Percentiles rank a stretch among this genome's conserved stretches.
These are phyloP conservation scores for Recurvomyces mirabilis DNA, from an alignment of 495 filamentous ascomycete species.

Conservation along the genomic window DNA sequence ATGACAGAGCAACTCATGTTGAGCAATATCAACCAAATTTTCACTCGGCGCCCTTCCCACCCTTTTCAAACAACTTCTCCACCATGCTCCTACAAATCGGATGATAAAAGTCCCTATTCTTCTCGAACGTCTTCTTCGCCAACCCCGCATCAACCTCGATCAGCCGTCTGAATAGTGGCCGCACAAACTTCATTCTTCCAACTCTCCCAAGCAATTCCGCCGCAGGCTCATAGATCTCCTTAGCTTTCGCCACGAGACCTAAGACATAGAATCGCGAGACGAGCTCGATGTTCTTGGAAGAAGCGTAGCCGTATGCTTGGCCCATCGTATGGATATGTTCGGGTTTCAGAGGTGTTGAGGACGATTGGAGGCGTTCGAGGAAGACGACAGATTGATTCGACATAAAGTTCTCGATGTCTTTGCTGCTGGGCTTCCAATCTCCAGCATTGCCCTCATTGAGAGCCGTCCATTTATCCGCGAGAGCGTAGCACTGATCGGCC, in stretches of 20 bases:
- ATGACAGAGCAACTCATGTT: too few relatives aligned
- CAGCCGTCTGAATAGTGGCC: slow-evolving; percentile 63
- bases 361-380: slow-evolving; percentile 61
- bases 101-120: slow-evolving; percentile 85
- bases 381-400: slow-evolving; percentile 87
- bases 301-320: slow-evolving; percentile 53
- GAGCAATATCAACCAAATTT: too few relatives aligned
- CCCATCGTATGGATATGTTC: slow-evolving; percentile 58
- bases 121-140: slow-evolving; percentile 73
- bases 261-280: slow-evolving; percentile 65
- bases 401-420: slow-evolving; percentile 60
- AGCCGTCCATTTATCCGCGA: slow-evolving; percentile 67
- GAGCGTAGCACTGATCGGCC: slow-evolving; percentile 70
- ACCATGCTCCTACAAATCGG: slow-evolving; percentile 78
- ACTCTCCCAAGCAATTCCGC: slow-evolving; percentile 67
- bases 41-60: too few relatives aligned
- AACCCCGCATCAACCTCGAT: slow-evolving; percentile 59
- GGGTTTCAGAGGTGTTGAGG: slow-evolving; percentile 47
- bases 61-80: slow-evolving; percentile 53
- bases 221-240: slow-evolving; percentile 52
- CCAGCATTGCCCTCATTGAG: slow-evolving; percentile 26
- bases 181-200: slow-evolving; percentile 94
- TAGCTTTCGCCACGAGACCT: slow-evolving; percentile 61
- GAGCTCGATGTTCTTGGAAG: slow-evolving; percentile 74
- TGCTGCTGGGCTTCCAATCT: slow-evolving; percentile 50